phyloP scores from a whole-genome alignment of 441 rosid genomes.

The Macaranga tanarius region DNA sequence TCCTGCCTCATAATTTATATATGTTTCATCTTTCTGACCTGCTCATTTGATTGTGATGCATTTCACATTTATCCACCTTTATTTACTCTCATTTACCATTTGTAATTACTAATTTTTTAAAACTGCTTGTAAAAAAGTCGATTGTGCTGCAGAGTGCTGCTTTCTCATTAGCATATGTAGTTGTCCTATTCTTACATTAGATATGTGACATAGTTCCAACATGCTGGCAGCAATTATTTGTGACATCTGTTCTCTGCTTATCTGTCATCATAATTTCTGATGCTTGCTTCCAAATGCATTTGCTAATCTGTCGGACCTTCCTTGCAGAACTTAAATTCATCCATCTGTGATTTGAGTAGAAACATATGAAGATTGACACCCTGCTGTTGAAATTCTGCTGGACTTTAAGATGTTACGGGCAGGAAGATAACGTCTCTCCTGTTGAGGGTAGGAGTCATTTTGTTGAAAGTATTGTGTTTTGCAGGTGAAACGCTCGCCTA shows the following conservation, averaged over 20 bases:
- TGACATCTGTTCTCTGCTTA: too few species aligned
- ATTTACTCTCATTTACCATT: too few species aligned
- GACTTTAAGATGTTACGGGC: neutral
- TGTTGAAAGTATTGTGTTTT: conserved; percentile 19
- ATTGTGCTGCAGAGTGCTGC: neutral
- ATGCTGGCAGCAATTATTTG: neutral
- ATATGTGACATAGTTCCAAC: neutral
- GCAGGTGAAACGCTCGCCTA: conserved; percentile 18
- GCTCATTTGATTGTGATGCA: too few species aligned
- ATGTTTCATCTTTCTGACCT: neutral
- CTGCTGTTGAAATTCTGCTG: conserved; percentile 21
- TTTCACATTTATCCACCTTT: too few species aligned
- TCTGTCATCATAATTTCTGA: neutral
- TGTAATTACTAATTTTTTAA: too few species aligned
- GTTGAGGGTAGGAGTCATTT: conserved; percentile 6
- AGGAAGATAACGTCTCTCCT: neutral
- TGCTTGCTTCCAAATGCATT: neutral
- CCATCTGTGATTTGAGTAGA: neutral
- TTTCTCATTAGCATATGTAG: neutral
- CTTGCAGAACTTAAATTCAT: conserved; percentile 28
- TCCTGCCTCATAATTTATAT: neutral
- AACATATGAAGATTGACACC: conserved; percentile 13
- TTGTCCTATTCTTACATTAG: neutral
- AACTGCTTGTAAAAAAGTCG: too few species aligned
- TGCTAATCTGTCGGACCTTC: neutral